phyloP scores from a whole-genome alignment of 1,139 yeast species.

The Taphrina flavorubra region DNA sequence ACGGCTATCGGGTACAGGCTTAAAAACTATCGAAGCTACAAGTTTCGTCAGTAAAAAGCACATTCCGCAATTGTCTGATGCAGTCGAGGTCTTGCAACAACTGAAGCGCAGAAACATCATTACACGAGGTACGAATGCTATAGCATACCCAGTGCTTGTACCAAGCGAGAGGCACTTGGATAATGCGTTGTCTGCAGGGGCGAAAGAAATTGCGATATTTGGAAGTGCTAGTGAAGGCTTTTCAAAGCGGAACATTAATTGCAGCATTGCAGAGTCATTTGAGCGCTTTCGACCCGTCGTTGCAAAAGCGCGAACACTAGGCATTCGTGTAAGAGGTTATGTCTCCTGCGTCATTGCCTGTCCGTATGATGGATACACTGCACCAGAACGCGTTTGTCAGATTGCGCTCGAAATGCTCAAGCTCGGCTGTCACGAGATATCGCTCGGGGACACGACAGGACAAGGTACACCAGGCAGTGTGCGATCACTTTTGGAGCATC shows the following conservation, averaged over 20 bases:
- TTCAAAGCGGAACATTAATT: slow-evolving; percentile 51
- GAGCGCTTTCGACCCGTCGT: slow-evolving; percentile 49
- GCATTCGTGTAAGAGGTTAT: slow-evolving; percentile 51
- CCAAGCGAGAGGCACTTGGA: slow-evolving; percentile 52
- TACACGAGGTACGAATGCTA: slow-evolving; percentile 43
- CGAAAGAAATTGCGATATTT: slow-evolving; percentile 51
- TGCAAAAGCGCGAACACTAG: slow-evolving; percentile 48
- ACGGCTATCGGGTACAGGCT: slow-evolving; percentile 50
- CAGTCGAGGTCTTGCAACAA: slow-evolving; percentile 46
- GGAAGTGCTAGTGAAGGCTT: slow-evolving; percentile 53
- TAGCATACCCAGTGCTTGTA: slow-evolving; percentile 50
- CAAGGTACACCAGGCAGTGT: slow-evolving; percentile 52
- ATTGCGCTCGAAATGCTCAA: slow-evolving; percentile 49
- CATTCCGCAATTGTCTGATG: slow-evolving; percentile 53
- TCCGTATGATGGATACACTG: slow-evolving; percentile 53
- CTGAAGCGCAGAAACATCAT: neutral
- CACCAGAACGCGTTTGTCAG: slow-evolving; percentile 50
- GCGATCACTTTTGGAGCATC: slow-evolving; percentile 48
- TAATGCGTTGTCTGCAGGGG: slow-evolving; percentile 48
- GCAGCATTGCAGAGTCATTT: slow-evolving; percentile 50
- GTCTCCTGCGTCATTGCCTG: slow-evolving; percentile 53
- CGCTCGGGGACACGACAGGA: slow-evolving; percentile 54
- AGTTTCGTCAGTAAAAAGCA: slow-evolving; percentile 54
- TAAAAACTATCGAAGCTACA: slow-evolving; percentile 50
- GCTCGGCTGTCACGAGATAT: slow-evolving; percentile 53